A percentile compares a stretch with the other conserved stretches of the same genome.
These are phyloP conservation scores for Clonostachys rosea DNA, from an alignment of 2,329 filamentous ascomycete species.

Conservation along the genomic window DNA sequence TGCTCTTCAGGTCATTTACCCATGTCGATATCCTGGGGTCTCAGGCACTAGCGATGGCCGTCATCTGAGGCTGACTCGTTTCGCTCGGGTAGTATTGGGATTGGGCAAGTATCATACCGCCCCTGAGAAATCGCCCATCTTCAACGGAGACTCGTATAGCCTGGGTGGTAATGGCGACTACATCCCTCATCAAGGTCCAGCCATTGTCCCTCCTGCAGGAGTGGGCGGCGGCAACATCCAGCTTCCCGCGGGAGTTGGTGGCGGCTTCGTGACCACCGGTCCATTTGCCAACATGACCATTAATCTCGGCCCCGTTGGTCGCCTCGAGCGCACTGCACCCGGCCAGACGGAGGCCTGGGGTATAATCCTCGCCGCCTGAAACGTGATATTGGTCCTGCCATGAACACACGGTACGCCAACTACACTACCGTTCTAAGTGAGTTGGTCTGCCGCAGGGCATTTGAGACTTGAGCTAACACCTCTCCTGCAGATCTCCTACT, in stretches of 20 bases:
- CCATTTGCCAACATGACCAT: slow-evolving; percentile 33
- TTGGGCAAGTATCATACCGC: slow-evolving; percentile 40
- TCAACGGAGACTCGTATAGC: slow-evolving; percentile 42
- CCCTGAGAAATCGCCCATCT: slow-evolving; percentile 40
- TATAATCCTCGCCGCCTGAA: no score
- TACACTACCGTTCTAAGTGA: no score
- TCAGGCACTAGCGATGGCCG: no score
- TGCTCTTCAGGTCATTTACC: neutral
- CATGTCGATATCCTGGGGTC: no score
- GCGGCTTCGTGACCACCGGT: slow-evolving; percentile 17
- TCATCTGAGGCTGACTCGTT: slow-evolving; percentile 1
- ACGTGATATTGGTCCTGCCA: no score
- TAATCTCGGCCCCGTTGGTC: slow-evolving; percentile 23
- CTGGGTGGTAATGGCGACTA: slow-evolving; percentile 39
- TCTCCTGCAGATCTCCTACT: no score
- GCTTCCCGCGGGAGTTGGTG: slow-evolving; percentile 11
- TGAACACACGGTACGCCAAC: no score
- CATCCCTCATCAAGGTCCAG: slow-evolving; percentile 19
- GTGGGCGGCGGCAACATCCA: no score
- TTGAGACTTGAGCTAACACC: no score
- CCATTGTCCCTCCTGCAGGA: slow-evolving; percentile 11
- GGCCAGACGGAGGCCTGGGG: no score
- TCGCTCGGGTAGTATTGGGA: slow-evolving; percentile 33
- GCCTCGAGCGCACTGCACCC: no score
- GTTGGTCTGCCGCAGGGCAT: no score